Conservation (phyloP, 2,329 filamentous ascomycete genomes). For the Penicillium concentricum region DNA sequence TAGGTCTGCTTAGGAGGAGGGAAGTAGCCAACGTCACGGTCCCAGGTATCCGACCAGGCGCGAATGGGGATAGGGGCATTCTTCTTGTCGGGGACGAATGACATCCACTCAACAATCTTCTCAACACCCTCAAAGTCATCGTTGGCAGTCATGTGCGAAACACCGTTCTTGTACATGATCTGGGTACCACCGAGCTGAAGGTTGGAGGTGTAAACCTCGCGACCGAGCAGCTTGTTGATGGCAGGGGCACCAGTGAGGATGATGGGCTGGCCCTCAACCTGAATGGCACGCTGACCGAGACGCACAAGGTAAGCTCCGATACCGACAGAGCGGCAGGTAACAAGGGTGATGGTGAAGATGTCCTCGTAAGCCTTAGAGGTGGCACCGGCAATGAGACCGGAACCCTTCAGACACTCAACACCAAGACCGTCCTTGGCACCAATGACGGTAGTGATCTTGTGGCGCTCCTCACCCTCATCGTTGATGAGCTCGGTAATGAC, state of each 20-base stretch:
- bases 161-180: slow-evolving; percentile 99
- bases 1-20: slow-evolving; percentile 80
- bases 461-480: slow-evolving; percentile 83
- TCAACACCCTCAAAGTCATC: slow-evolving; percentile 98
- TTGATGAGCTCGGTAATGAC: slow-evolving; percentile 85
- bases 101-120: slow-evolving; percentile 98
- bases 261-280: slow-evolving; percentile 98
- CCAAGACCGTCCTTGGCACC: slow-evolving; percentile 93
- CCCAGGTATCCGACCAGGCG: slow-evolving; percentile 81
- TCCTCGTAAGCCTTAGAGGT: slow-evolving; percentile 97
- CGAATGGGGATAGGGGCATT: slow-evolving; percentile 90
- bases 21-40: slow-evolving; percentile 82
- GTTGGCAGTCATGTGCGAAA: slow-evolving; percentile 96
- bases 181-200: slow-evolving; percentile 99
- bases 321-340: slow-evolving; percentile 97
- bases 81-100: slow-evolving; percentile 94
- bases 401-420: slow-evolving; percentile 95
- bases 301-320: slow-evolving; percentile 99
- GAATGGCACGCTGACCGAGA: slow-evolving; percentile 95
- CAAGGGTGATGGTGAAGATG: slow-evolving; percentile 96
- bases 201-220: slow-evolving; percentile 98
- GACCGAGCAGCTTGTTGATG: slow-evolving; percentile 95
- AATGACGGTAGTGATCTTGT: slow-evolving; percentile 92
- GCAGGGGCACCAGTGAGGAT: slow-evolving; percentile 96
- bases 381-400: slow-evolving; percentile 95